These are phyloP conservation scores for Agaricus sinodeliciosus DNA, from an alignment of 768 basidiomycete genomes.

Conservation along the genomic window DNA sequence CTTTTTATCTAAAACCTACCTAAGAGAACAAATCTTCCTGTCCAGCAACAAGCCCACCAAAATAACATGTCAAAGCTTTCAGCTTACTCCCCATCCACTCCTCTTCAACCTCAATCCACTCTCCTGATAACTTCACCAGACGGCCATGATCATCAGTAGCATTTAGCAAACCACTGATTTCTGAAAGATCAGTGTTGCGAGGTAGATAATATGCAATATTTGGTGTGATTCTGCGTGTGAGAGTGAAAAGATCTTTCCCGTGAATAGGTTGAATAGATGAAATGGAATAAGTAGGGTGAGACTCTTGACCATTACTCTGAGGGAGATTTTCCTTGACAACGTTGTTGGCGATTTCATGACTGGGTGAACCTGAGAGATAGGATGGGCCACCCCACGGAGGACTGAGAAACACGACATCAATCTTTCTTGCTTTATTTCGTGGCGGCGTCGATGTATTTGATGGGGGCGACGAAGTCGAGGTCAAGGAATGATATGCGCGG, in stretches of 20 bases:
- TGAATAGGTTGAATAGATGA: constrained; percentile 71
- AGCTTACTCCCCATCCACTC: constrained; percentile 94
- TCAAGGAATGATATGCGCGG: constrained; percentile 31
- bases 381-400: constrained; percentile 94
- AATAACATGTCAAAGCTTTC: constrained; percentile 93
- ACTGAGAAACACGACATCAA: constrained; percentile 89
- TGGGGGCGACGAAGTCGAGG: constrained; percentile 12
- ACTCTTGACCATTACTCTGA: constrained; percentile 13
- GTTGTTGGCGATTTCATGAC: constrained; percentile 10
- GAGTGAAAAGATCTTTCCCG: constrained; percentile 74
- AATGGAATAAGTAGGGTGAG: constrained; percentile 59
- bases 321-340: neutral
- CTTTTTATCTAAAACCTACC: neutral
- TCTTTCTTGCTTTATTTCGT: constrained; percentile 35
- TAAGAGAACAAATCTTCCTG: constrained; percentile 56
- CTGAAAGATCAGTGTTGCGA: constrained; percentile 66
- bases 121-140: constrained; percentile 18
- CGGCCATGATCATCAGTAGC: constrained; percentile 7
- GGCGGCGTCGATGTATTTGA: constrained; percentile 11
- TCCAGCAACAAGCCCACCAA: constrained; percentile 71
- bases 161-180: constrained; percentile 45
- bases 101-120: constrained; percentile 87
- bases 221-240: constrained; percentile 63
- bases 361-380: constrained; percentile 41
- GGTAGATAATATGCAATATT: constrained; percentile 92